Base-by-base conservation (phyloP, 768 basidiomycete species). In the Lactifluus hygrophoroides region DNA sequence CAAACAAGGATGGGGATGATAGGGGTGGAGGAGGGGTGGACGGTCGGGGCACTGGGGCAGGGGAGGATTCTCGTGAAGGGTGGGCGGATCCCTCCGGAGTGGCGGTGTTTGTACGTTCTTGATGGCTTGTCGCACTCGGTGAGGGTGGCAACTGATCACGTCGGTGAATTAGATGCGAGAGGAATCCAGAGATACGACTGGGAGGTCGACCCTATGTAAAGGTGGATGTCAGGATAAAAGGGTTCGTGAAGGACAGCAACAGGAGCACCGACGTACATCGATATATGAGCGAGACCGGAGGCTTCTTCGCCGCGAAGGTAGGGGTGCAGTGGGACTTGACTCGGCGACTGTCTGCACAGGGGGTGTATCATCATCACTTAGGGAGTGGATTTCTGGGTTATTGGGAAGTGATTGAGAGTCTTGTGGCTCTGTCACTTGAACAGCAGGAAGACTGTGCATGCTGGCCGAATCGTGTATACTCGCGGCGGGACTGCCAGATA, bases 101-200 rank as follows among this genome's bases (percentile, higher is more conserved):
- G 11, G 64, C 55, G 1, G 68, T 4, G 13, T 32, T 51, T 19
- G 61, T 57, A 2, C 63, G 62, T 37, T 69, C 68, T 16, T 64
- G 56, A 1, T 65, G 50, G 13, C 62, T 45, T 40, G 46, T 17
- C 16, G 56, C 37, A 51, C 48, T 34, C 17, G 64, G 55, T 14
- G 69, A 43, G 3, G 69, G 62, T 3, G 73, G 66, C 14, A 70
- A 63, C 40, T 70, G 72, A 53, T 90, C 86, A 49, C 86, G 79
- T 56, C 89, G 81, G 67, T 86, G 83, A 6, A 92, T 87, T 57
- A 92, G 77, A 65, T 81, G 82, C 16, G 81, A 85, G 69, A 91
- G 84, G 71, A 92, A 92, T n/a, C 90, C 90, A 25, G 90, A 92
- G 30, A 92, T 75, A 28, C 90, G 79, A 67, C 84, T 89, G 27